Conservation (phyloP, 495 filamentous ascomycete species). For the Neurospora sp. region DNA sequence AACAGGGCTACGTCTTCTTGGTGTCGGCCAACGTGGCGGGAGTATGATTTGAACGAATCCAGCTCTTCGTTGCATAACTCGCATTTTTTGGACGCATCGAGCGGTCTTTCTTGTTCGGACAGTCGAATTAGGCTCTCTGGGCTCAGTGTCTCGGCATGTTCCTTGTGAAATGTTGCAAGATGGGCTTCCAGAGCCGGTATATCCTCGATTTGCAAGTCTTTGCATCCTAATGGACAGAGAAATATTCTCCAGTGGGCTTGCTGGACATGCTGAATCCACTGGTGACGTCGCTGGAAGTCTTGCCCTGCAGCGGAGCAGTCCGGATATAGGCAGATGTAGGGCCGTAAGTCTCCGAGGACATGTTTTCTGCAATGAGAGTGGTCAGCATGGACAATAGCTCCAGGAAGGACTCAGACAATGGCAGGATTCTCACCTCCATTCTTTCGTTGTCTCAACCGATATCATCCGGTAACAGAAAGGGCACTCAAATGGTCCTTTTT, state of each 20-base stretch:
- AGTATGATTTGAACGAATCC: not conserved
- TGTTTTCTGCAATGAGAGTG: slow-evolving; percentile 14
- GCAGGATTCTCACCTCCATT: slow-evolving; percentile 23
- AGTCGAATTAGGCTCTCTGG: not conserved
- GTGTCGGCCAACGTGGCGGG: slow-evolving; percentile 7
- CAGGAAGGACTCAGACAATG: too few species aligned
- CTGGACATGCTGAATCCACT: slow-evolving; percentile 10
- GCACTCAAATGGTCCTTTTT: slow-evolving; percentile 22
- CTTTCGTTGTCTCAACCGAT: slow-evolving; percentile 12
- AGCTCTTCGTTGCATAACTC: not conserved
- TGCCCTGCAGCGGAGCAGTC: slow-evolving; percentile 6
- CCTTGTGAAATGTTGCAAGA: not conserved
- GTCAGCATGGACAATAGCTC: not conserved
- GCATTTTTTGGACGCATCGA: not conserved
- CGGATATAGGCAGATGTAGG: slow-evolving; percentile 20
- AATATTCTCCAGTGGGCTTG: slow-evolving; percentile 6
- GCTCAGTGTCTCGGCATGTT: not conserved
- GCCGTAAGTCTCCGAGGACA: slow-evolving; percentile 21
- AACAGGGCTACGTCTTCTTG: slow-evolving; percentile 5
- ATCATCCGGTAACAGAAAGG: slow-evolving; percentile 27
- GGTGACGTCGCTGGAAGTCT: slow-evolving; percentile 2
- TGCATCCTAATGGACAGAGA: not conserved
- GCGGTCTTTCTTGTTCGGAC: not conserved
- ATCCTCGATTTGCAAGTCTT: not conserved
- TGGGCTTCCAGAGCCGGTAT: not conserved